These are phyloP conservation scores for Rhizoclosmatium sp. DNA, from an alignment of 192 early-diverging fungal species.

Conservation along the genomic window DNA sequence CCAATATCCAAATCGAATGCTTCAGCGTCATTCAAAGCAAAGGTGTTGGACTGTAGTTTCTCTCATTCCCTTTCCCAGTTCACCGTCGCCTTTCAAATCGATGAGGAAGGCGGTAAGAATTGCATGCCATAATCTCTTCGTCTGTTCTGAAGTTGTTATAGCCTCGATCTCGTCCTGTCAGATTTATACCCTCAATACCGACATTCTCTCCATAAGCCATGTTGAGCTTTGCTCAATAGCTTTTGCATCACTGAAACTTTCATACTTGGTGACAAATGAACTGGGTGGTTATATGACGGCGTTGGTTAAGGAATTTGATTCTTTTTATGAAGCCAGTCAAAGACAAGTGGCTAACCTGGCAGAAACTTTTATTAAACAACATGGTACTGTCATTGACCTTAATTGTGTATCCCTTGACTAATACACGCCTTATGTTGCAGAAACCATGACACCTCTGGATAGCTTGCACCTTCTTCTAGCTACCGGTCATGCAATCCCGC, in stretches of 20 bases:
- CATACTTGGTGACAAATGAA: not conserved
- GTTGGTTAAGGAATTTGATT: slow-evolving; percentile 5
- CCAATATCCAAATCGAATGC: not conserved
- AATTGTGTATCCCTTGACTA: not conserved
- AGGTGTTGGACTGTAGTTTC: too few species aligned
- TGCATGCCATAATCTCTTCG: too few species aligned
- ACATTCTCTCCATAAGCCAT: slow-evolving; percentile 1
- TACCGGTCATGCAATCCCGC: slow-evolving; percentile 15
- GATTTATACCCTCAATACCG: slow-evolving; percentile 1
- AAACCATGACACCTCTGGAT: slow-evolving; percentile 23
- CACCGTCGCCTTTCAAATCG: too few species aligned
- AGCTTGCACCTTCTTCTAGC: slow-evolving; percentile 20
- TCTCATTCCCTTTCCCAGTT: too few species aligned
- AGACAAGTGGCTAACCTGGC: not conserved
- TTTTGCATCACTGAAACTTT: not conserved
- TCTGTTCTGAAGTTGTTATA: too few species aligned
- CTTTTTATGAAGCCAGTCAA: not conserved
- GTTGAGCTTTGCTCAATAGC: not conserved
- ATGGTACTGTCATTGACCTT: slow-evolving; percentile 7
- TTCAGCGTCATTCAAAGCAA: not conserved
- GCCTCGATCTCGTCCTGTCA: not conserved
- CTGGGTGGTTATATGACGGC: not conserved
- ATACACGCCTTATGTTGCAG: not conserved
- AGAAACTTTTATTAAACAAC: slow-evolving; percentile 17
- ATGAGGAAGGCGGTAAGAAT: too few species aligned